Conservation (phyloP, 345 rosid species). For the Viola odorata region DNA sequence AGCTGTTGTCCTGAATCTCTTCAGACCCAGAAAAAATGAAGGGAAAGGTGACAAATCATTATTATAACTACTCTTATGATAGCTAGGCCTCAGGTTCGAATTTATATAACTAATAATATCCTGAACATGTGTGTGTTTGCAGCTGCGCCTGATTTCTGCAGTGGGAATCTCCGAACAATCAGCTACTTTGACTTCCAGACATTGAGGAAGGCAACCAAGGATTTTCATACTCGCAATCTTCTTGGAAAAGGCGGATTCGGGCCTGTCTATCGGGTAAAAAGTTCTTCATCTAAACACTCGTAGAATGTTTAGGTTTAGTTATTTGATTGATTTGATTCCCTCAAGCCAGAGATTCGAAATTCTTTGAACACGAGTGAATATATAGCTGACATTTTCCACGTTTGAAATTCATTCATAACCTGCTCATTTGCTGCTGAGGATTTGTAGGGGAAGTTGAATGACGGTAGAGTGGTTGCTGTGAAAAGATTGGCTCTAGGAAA, state of each 20-base stretch:
- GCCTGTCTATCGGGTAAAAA: conserved; percentile 59
- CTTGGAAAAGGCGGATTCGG: conserved; percentile 69
- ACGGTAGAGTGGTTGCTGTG: conserved; percentile 51
- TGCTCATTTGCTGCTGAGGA: not conserved
- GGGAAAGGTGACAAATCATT: conserved; percentile 25
- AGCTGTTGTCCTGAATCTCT: conserved; percentile 13
- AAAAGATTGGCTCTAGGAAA: conserved; percentile 42
- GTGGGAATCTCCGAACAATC: conserved; percentile 39
- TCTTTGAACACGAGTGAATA: not conserved
- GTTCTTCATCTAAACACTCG: too few species aligned
- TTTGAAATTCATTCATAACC: not conserved
- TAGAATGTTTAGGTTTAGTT: too few species aligned
- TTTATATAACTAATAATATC: not conserved
- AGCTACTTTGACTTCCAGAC: conserved; percentile 46
- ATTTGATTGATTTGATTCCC: not conserved
- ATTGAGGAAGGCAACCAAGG: conserved; percentile 57
- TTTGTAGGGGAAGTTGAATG: conserved; percentile 47
- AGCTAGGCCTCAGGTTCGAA: too few species aligned
- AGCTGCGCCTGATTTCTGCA: conserved; percentile 35
- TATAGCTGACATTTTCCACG: not conserved
- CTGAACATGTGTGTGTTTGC: not conserved
- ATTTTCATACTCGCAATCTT: conserved; percentile 45
- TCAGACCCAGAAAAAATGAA: not conserved
- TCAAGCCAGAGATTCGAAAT: not conserved
- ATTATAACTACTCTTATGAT: too few species aligned